Conservation (phyloP, 495 filamentous ascomycete species). For the Cladorrhinum samala region DNA sequence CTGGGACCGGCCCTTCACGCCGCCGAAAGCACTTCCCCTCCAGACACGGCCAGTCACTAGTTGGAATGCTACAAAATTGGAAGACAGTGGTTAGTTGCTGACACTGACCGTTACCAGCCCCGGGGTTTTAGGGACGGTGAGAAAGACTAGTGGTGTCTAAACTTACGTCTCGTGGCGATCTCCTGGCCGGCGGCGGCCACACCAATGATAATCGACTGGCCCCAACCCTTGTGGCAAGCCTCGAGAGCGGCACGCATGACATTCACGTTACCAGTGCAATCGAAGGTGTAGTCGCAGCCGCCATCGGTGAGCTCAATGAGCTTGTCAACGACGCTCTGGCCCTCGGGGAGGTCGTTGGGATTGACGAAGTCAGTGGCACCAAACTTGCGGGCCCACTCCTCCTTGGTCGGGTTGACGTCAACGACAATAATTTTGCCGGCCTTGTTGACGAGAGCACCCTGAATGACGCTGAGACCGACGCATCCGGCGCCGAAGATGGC, state of each 20-base stretch:
- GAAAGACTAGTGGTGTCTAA: not conserved
- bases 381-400: slow-evolving; percentile 88
- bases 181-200: slow-evolving; percentile 97
- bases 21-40: slow-evolving; percentile 96
- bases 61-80: slow-evolving; percentile 80
- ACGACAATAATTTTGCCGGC: slow-evolving; percentile 91
- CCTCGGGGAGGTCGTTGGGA: slow-evolving; percentile 66
- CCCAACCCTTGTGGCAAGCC: slow-evolving; percentile 99
- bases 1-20: slow-evolving; percentile 94
- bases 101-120: not conserved
- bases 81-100: slow-evolving; percentile 18
- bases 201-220: slow-evolving; percentile 95
- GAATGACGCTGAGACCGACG: slow-evolving; percentile 89
- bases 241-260: slow-evolving; percentile 96
- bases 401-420: slow-evolving; percentile 88
- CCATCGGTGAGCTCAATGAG: slow-evolving; percentile 99
- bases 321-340: slow-evolving; percentile 78
- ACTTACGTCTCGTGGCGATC: slow-evolving; percentile 91
- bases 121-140: not conserved
- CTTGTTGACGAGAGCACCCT: slow-evolving; percentile 84
- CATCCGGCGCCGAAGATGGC: slow-evolving; percentile 95
- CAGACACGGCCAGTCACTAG: slow-evolving; percentile 95
- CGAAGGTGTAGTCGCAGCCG: slow-evolving; percentile 97
- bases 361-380: slow-evolving; percentile 97
- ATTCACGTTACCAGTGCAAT: slow-evolving; percentile 94